phyloP scores from a whole-genome alignment of 176 grass and related monocot genomes.

The Echinochloa phyllopogon region DNA sequence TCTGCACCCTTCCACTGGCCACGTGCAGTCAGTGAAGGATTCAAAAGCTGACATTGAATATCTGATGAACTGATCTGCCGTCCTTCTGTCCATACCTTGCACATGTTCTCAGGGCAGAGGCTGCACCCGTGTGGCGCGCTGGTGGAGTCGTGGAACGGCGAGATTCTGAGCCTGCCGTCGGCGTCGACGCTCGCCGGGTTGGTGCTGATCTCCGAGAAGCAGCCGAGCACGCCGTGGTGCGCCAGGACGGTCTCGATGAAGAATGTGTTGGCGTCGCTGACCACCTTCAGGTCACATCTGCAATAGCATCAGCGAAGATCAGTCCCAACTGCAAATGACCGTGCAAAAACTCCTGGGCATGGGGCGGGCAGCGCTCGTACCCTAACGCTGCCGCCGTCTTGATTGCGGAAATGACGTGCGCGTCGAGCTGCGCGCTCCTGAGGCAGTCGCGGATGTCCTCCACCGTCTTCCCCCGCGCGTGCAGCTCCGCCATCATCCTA shows the following conservation, averaged over 20 bases:
- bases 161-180: conserved; percentile 72
- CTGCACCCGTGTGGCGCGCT: conserved; percentile 61
- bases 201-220: conserved; percentile 79
- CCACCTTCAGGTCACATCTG: conserved; percentile 82
- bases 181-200: conserved; percentile 66
- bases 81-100: conserved; percentile 69
- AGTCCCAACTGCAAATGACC: not conserved
- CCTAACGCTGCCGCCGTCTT: conserved; percentile 56
- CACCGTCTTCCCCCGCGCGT: conserved; percentile 58
- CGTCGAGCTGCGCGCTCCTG: conserved; percentile 58
- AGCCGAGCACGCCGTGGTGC: conserved; percentile 64
- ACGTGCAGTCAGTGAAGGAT: conserved; percentile 32
- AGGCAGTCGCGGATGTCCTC: conserved; percentile 71
- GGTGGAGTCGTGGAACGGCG: conserved; percentile 60
- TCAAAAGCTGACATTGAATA: conserved; percentile 3
- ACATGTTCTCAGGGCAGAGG: conserved; percentile 91
- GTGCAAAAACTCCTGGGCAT: not conserved
- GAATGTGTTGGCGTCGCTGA: conserved; percentile 84
- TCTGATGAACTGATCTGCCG: conserved; percentile 28
- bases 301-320: not conserved
- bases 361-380: not conserved
- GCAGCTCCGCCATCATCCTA: conserved; percentile 81
- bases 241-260: conserved; percentile 87
- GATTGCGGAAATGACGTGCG: conserved; percentile 63
- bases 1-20: not conserved